Evolutionary conservation across 495 filamentous ascomycete species (phyloP).

Genomic region (Penicillium desertorum): DNA sequence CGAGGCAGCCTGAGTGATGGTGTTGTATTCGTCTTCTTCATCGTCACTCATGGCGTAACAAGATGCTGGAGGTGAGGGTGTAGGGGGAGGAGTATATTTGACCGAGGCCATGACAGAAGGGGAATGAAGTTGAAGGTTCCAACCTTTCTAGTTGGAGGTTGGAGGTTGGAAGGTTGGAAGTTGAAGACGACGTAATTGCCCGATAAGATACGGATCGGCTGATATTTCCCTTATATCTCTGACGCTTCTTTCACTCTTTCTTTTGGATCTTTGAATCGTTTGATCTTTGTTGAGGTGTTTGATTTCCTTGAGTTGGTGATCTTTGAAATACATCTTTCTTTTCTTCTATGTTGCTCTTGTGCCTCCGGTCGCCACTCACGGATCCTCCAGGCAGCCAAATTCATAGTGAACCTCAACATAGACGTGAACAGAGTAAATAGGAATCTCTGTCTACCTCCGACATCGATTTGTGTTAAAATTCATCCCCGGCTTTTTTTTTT

Average conservation of each 20-base stretch:
- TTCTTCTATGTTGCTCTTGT: neutral
- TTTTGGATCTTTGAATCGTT: neutral
- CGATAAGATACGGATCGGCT: constrained; percentile 9
- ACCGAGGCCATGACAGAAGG: constrained; percentile 32
- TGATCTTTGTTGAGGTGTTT: neutral
- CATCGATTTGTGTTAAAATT: neutral
- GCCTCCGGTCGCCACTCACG: neutral
- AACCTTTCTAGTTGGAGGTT: neutral
- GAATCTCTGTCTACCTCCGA: neutral
- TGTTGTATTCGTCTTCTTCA: constrained; percentile 93
- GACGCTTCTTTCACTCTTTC: neutral
- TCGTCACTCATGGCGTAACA: constrained; percentile 98
- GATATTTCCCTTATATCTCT: neutral
- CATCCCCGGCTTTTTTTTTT: neutral
- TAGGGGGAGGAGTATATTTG: constrained; percentile 47
- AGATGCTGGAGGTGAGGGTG: constrained; percentile 78
- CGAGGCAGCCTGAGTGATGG: constrained; percentile 78
- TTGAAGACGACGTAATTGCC: constrained; percentile 8
- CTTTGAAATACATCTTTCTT: neutral
- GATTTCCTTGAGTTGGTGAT: neutral
- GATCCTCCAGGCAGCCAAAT: neutral
- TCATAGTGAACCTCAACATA: neutral
- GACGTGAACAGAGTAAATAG: neutral
- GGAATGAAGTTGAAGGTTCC: neutral
- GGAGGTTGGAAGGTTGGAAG: neutral